A percentile compares a stretch with the other conserved stretches of the same genome.
Evolutionary conservation across 345 rosid species (phyloP).

Genomic region (Salix arbutifolia): DNA sequence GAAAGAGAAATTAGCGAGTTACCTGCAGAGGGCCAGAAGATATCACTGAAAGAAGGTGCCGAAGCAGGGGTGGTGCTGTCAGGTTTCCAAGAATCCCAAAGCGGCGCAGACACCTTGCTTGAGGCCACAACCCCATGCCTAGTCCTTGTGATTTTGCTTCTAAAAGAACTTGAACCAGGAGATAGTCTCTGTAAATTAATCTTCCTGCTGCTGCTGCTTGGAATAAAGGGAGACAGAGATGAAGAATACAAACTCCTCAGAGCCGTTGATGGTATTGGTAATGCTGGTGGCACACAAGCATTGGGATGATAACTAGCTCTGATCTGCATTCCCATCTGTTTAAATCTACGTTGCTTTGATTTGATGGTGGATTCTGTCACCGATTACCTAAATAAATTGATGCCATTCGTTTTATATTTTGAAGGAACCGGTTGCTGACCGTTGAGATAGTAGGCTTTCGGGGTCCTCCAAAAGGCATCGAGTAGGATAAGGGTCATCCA

Average conservation of each 20-base stretch:
- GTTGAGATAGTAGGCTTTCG: not conserved
- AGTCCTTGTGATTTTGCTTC: not conserved
- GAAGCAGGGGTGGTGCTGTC: slow-evolving; percentile 37
- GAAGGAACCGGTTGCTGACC: not conserved
- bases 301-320: not conserved
- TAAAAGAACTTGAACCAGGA: not conserved
- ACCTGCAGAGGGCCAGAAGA: slow-evolving; percentile 97
- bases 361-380: not conserved
- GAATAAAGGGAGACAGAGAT: not conserved
- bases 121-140: slow-evolving; percentile 26
- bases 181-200: not conserved
- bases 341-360: not conserved
- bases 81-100: slow-evolving; percentile 79
- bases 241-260: not conserved
- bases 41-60: slow-evolving; percentile 57
- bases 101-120: slow-evolving; percentile 37
- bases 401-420: not conserved
- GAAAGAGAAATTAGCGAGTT: not conserved
- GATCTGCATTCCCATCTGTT: not conserved
- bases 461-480: not conserved
- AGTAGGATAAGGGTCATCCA: no score
- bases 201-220: not conserved
- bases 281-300: not conserved
- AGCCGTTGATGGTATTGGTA: not conserved
- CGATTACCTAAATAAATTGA: not conserved